Evolutionary conservation across 805 yeast species (phyloP).

Genomic region (Metschnikowia arizonensis): DNA sequence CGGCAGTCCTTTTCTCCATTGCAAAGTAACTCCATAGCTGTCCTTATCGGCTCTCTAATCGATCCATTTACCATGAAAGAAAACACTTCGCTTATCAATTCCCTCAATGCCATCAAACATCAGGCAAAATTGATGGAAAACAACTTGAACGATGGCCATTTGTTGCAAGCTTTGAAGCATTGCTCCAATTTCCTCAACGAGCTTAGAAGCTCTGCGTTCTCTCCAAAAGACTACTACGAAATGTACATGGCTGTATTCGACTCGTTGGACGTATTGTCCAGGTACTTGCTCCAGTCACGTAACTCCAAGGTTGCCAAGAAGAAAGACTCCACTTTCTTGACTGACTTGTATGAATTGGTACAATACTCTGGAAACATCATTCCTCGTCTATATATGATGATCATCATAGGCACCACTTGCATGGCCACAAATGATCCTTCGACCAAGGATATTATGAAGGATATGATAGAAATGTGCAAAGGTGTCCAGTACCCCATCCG

Average conservation of each 20-base stretch:
- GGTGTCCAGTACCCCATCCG: conserved; percentile 95
- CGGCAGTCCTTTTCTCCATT: neutral
- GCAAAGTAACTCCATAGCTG: neutral
- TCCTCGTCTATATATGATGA: conserved; percentile 90
- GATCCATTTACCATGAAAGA: conserved; percentile 9
- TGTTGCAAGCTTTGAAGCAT: conserved; percentile 86
- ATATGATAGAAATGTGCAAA: conserved; percentile 95
- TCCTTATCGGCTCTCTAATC: neutral
- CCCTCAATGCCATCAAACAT: conserved; percentile 49
- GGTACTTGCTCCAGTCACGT: conserved; percentile 63
- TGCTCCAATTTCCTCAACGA: conserved; percentile 80
- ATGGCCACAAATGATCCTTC: conserved; percentile 78
- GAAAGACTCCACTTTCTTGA: conserved; percentile 43
- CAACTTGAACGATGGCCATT: conserved; percentile 57
- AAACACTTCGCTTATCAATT: conserved; percentile 15
- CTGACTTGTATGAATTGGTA: conserved; percentile 89
- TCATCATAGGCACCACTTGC: conserved; percentile 89
- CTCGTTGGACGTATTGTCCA: conserved; percentile 64
- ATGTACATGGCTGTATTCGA: conserved; percentile 81
- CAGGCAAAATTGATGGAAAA: conserved; percentile 75
- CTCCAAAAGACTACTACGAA: conserved; percentile 93
- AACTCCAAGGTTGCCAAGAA: conserved; percentile 49
- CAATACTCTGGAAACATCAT: conserved; percentile 93
- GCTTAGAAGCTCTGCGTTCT: conserved; percentile 65
- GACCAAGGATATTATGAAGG: conserved; percentile 80